These are phyloP conservation scores for Fusarium mangiferae DNA, from an alignment of 2,329 filamentous ascomycete genomes.

Conservation along the genomic window DNA sequence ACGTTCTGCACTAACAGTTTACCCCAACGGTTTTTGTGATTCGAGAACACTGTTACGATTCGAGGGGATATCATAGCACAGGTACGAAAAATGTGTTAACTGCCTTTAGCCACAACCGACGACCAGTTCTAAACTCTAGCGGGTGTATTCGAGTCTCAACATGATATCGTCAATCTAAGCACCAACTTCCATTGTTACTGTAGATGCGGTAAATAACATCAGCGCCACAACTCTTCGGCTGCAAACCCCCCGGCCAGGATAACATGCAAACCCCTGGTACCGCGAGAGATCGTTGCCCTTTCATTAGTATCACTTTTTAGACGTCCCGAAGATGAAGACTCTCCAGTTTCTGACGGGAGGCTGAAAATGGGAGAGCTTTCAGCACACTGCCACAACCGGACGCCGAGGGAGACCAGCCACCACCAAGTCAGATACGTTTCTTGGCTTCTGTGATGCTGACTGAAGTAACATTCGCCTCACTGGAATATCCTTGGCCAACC, in stretches of 20 bases:
- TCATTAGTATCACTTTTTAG: constrained; percentile 25
- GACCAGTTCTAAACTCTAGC: constrained; percentile 10
- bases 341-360: background rate
- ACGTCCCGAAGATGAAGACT: constrained; percentile 10
- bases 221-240: constrained; percentile 33
- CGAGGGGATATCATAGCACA: background rate
- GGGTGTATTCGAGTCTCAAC: constrained; percentile 3
- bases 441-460: constrained; percentile 12
- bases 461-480: background rate
- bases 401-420: constrained; percentile 23
- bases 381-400: background rate
- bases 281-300: constrained; percentile 2
- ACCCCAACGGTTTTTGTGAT: constrained; percentile 15
- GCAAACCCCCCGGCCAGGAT: constrained; percentile 10
- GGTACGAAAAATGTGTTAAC: background rate
- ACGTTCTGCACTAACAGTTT: constrained; percentile 1
- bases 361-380: background rate
- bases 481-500: background rate
- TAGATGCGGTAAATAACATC: constrained; percentile 19
- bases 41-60: constrained; percentile 11
- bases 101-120: background rate
- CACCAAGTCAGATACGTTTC: constrained; percentile 22
- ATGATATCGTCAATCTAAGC: constrained; percentile 4
- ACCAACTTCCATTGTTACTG: background rate
- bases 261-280: background rate